Conservation (phyloP, 306 rosid genomes). For the Fragaria ananassa region DNA sequence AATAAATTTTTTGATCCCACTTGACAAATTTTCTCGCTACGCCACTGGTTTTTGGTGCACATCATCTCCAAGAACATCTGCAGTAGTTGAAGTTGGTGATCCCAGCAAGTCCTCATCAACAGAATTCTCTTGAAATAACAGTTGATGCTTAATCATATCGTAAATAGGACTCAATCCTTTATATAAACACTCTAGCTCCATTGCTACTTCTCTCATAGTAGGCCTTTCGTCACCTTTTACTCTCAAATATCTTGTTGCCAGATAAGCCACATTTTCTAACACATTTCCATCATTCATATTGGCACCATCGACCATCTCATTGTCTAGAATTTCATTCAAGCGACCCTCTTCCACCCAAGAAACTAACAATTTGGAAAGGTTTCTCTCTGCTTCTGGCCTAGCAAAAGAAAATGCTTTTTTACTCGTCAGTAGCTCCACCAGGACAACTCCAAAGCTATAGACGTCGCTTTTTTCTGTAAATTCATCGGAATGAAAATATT, state of each 20-base stretch:
- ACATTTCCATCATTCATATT: neutral
- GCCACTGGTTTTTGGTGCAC: too few relatives aligned
- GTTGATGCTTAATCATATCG: too few relatives aligned
- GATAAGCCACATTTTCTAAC: neutral
- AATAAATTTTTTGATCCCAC: too few relatives aligned
- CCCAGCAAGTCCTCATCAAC: too few relatives aligned
- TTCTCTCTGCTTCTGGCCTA: neutral
- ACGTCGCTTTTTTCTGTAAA: too few relatives aligned
- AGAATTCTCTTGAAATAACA: too few relatives aligned
- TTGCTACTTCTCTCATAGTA: neutral
- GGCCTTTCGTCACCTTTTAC: neutral
- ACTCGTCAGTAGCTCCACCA: conserved; percentile 28
- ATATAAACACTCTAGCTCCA: neutral
- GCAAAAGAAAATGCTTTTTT: neutral
- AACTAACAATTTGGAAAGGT: neutral
- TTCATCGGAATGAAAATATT: too few relatives aligned
- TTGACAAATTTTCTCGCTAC: too few relatives aligned
- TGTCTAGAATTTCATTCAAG: neutral
- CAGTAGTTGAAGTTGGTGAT: too few relatives aligned
- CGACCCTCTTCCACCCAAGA: neutral
- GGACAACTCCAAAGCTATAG: conserved; percentile 8
- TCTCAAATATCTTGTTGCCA: conserved; percentile 4
- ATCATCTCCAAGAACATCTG: too few relatives aligned
- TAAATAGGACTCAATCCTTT: too few relatives aligned
- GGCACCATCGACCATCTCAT: neutral